These are phyloP conservation scores for Claviceps capensis DNA, from an alignment of 2,329 filamentous ascomycete species.

Conservation along the genomic window DNA sequence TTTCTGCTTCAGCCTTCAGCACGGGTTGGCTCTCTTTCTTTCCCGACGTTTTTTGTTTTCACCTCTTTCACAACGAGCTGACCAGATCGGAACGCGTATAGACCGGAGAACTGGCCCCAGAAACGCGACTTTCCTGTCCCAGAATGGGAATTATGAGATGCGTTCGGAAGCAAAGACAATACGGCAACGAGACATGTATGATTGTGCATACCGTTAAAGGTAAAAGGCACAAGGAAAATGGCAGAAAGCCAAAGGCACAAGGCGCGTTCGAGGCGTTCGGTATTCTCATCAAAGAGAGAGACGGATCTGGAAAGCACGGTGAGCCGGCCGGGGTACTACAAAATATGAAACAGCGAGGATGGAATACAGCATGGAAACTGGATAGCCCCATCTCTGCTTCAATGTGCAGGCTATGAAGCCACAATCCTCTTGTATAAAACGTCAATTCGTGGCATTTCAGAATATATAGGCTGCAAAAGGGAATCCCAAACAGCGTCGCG, in stretches of 20 bases:
- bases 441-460: neutral
- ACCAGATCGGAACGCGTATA: conserved; percentile 8
- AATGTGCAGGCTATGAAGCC: neutral
- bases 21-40: neutral
- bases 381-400: neutral
- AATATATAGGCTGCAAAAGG: neutral
- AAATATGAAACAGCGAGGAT: neutral
- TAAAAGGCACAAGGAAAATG: no score
- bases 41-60: neutral
- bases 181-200: neutral
- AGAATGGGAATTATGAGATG: conserved; percentile 23
- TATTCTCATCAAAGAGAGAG: neutral
- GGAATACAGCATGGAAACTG: neutral
- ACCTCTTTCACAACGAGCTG: conserved; percentile 4
- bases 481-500: neutral
- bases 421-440: neutral
- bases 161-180: neutral
- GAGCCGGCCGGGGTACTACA: neutral
- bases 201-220: neutral
- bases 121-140: conserved; percentile 27
- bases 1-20: no score
- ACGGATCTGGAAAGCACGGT: neutral
- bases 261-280: neutral
- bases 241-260: neutral
- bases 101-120: conserved; percentile 27